Base-by-base conservation (phyloP, 164 flowering plant genomes). In the Vitis rotundifolia region DNA sequence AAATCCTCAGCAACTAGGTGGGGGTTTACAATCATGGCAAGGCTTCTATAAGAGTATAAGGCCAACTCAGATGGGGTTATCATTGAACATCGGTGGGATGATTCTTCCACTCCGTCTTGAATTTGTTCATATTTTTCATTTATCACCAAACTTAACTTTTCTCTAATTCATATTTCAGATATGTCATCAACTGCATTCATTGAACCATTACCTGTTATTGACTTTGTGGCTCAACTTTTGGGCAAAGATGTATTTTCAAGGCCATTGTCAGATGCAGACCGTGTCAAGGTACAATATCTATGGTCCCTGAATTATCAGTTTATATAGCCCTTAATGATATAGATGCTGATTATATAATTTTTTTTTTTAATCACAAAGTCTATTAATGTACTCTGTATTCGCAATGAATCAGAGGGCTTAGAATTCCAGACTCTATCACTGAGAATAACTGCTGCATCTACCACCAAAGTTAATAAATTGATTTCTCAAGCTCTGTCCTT, bases 21-120 rank as follows among this genome's bases (percentile, higher is more conserved):
- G 71, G 37, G 94, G 97, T 3, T 71, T 91, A 19, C 81, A 91
- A 59, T 74, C 84, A 49, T 91, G 97, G 92, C 70, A 86, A 63
- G 97, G 94, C n/a, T 91, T 89, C 77, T 89, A 89, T 58, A 91
- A 91, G 72, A 89, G 91, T 56, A 71, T 91, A 18, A 73, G 84
- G 18, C 97, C 94, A 4, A 89, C 94, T 28, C 93, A 88, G 67
- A 91, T 88, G 93, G 97, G 97, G 11, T 67, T 91, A 70, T 87
- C 97, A 11, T 82, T 89, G 8, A 91, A 91, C 63, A 89, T 91
- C 71, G 94, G 94, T 91, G 66, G n/a, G 69, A 5, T 16, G 49
- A 31, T 31, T 52, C 28, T 3, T 26, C 61, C 15, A 6, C 3
- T 9, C 13, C 52, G n/a, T 47, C 8, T 12, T 57, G 52, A 9